Evolutionary conservation across 2,329 filamentous ascomycete genomes (phyloP), one percentile per base, ranked within the genome.

Genomic region (Cytospora leucostoma): DNA sequence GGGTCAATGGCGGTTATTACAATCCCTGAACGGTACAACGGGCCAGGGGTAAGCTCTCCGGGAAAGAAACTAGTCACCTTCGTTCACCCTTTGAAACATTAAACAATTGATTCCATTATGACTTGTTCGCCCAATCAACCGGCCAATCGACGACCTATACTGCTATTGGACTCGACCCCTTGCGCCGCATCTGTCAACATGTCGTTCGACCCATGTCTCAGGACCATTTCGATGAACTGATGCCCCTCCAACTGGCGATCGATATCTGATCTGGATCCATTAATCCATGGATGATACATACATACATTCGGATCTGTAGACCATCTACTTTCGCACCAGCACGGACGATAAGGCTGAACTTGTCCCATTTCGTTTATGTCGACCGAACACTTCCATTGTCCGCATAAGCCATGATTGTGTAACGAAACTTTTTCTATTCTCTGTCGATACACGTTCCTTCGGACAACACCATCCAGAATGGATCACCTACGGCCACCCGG

Each of bases 181-280:
- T 38, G 19, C 32, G 54, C 56, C 49, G 56, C 37, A 34, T 59
- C 52, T 47, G 21, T 56, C 59, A 44, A 56, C 37, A 32, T 21
- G 58, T 65, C 61, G 51, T 66, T 61, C 64, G 64, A 64, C 56
- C 59, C 54, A 50, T 64, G 64, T 66, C 57, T 64, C 64, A 61
- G 55, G 57, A 61, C 38, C 47, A 37, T 34, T 21, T 56, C n/a
- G 33, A 65, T 65, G 64, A 59, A 65, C 64, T 65, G 64, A 65
- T 65, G 60, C 47, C 50, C 57, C 61, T 50, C 38, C 61, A 56
- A 54, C 27, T 53, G 54, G 56, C 63, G 52, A 65, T 61, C 61
- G n/a, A 56, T 49, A 64, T 52, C 61, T 62, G 51, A 47, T 47
- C 44, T 47, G 44, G 44, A 12, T 47, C 44, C 44, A 19, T 47